These are phyloP conservation scores for Phoma sp. DNA, from an alignment of 2,329 filamentous ascomycete genomes.

Conservation along the genomic window DNA sequence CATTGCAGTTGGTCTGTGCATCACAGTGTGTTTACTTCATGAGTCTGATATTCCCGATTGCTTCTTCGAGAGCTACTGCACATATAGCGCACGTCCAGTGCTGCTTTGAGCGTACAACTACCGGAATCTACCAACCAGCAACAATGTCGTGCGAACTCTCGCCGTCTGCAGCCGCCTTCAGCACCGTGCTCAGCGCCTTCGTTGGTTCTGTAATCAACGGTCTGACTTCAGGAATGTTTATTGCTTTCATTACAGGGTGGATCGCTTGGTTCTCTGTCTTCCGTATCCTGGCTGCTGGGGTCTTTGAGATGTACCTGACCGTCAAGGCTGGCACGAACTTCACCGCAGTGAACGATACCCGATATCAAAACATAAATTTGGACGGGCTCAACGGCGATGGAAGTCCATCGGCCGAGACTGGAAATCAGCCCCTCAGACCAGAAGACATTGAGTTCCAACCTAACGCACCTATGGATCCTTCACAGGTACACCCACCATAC, in stretches of 20 bases:
- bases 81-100: too few species aligned
- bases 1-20: too few species aligned
- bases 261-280: slow-evolving; percentile 1
- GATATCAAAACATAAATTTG: background rate
- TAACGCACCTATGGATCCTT: too few species aligned
- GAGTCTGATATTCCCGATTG: too few species aligned
- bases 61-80: too few species aligned
- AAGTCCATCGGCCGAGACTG: too few species aligned
- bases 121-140: too few species aligned
- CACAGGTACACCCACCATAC: background rate
- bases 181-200: slow-evolving; percentile 6
- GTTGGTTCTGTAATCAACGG: slow-evolving; percentile 6
- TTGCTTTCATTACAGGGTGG: slow-evolving; percentile 6
- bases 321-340: background rate
- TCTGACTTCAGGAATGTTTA: background rate
- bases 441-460: too few species aligned
- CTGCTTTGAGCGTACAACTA: too few species aligned
- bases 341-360: background rate
- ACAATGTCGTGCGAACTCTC: slow-evolving; percentile 4
- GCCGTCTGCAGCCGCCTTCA: slow-evolving; percentile 1
- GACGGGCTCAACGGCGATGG: too few species aligned
- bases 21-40: background rate
- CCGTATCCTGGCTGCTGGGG: slow-evolving; percentile 1
- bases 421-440: too few species aligned
- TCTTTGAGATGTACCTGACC: background rate